Percentiles rank a stretch among this genome's conserved stretches.
Conservation (phyloP, 2,329 filamentous ascomycete genomes). For the Xenoacremonium recifei region DNA sequence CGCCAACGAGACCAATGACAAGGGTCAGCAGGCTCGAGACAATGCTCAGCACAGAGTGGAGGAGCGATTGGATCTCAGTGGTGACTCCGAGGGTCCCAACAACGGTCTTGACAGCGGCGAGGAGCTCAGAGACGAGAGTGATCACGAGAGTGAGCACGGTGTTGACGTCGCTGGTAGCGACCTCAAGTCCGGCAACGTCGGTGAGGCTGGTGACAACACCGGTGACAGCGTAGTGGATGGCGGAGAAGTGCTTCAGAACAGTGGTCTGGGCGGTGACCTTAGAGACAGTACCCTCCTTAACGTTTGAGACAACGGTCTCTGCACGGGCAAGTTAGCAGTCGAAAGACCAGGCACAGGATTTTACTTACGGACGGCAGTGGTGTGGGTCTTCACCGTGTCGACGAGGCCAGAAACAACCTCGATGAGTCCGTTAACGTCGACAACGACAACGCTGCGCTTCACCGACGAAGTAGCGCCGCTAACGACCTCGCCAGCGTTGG, state of each 20-base stretch:
- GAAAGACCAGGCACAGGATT: background rate
- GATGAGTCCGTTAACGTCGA: background rate
- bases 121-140: slow-evolving; percentile 16
- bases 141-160: slow-evolving; percentile 19
- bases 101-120: slow-evolving; percentile 22
- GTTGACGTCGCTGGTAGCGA: slow-evolving; percentile 22
- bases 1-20: slow-evolving; percentile 21
- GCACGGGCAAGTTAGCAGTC: background rate
- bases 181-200: slow-evolving; percentile 16
- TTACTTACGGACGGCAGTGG: slow-evolving; percentile 7
- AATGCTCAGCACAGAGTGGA: slow-evolving; percentile 27
- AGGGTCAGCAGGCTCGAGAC: slow-evolving; percentile 23
- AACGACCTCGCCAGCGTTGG: slow-evolving; percentile 6
- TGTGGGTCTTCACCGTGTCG: slow-evolving; percentile 19
- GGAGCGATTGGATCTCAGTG: slow-evolving; percentile 22
- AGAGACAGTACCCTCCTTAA: slow-evolving; percentile 17
- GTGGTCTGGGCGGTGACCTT: slow-evolving; percentile 8
- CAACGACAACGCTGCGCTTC: background rate
- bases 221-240: slow-evolving; percentile 20
- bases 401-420: slow-evolving; percentile 12
- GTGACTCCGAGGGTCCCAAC: slow-evolving; percentile 22
- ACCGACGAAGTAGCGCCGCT: slow-evolving; percentile 5
- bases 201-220: slow-evolving; percentile 23
- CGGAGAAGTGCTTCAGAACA: slow-evolving; percentile 7
- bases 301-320: background rate